These are phyloP conservation scores for Oenanthe sinensis DNA, from an alignment of 129 eudicot species.

Conservation along the genomic window DNA sequence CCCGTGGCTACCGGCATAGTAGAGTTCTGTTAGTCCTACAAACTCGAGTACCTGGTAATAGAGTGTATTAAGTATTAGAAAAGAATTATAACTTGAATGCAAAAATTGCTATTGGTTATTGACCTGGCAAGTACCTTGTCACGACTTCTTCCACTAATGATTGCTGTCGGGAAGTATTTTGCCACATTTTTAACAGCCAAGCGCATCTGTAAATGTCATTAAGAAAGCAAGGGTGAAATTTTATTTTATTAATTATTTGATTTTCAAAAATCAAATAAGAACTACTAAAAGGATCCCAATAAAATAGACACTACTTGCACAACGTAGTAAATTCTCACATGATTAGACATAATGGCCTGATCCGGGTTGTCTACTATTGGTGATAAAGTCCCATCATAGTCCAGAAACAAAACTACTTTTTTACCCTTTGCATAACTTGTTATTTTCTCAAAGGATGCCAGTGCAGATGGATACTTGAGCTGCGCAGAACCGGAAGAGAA, in stretches of 20 bases:
- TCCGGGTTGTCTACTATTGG: slow-evolving; percentile 96
- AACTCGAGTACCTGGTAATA: slow-evolving; percentile 57
- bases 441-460: slow-evolving; percentile 70
- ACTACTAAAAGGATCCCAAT: background rate
- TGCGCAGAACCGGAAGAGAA: slow-evolving; percentile 20
- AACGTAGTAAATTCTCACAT: slow-evolving; percentile 37
- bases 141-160: slow-evolving; percentile 93
- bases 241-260: background rate
- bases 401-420: slow-evolving; percentile 73
- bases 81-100: background rate
- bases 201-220: slow-evolving; percentile 61
- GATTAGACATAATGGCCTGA: slow-evolving; percentile 70
- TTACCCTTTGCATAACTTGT: slow-evolving; percentile 64
- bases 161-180: slow-evolving; percentile 77
- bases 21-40: slow-evolving; percentile 74
- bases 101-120: background rate
- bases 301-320: background rate
- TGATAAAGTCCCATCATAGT: slow-evolving; percentile 93
- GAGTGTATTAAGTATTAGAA: background rate
- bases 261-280: background rate
- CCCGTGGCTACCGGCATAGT: slow-evolving; percentile 99
- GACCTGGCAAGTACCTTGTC: slow-evolving; percentile 55
- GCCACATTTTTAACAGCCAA: slow-evolving; percentile 79
- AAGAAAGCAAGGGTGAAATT: background rate
- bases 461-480: slow-evolving; percentile 91